Evolutionary conservation across 2,329 filamentous ascomycete genomes (phyloP), one percentile per base, ranked within the genome.

Genomic region (Raffaelea arxii): DNA sequence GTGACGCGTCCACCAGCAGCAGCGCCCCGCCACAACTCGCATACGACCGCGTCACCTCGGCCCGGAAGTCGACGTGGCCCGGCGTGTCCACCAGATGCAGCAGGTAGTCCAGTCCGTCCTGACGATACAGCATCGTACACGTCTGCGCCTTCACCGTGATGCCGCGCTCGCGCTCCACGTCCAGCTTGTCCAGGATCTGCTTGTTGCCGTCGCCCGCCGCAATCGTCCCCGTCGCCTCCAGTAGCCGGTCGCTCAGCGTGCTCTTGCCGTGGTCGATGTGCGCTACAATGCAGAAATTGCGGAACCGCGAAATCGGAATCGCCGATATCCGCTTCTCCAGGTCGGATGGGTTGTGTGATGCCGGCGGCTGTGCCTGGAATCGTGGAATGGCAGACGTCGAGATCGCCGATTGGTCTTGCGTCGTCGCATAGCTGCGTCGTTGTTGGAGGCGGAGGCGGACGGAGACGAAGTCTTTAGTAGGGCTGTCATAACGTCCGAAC

Each of bases 121-220:
- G 73, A 24, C 84, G 88, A 70, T 96, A 95, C 44, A 98, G 77
- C 92, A 98, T 98, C 47, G 84, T 92, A 66, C 92, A 97, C 48
- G 92, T 97, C 70, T 98, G 92, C 46, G 92, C 92, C 71, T 98
- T 98, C 63, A 98, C 92, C 0, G 92, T 98, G 62, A 98, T 98
- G 51, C 92, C 92, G 35, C 92, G 80, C 66, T 97, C 89, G 44
- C 92, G 77, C 68, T 98, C 92, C 46, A 98, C 92, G 62, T 98
- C 92, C 30, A 98, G 78, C 63, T 95, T 96, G 67, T 98, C 92
- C 53, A 98, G 72, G 52, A 97, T 87, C 71, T 98, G 92, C 68
- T 95, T 94, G 63, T 96, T 95, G 43, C 76, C 75, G 49, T 71
- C 75, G 50, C 88, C 89, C 0, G 86, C 77, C 56, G 86, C 71